Percentiles rank a stretch among this genome's conserved stretches.
Conservation (phyloP, 805 yeast species). For the Candida peoriensis region DNA sequence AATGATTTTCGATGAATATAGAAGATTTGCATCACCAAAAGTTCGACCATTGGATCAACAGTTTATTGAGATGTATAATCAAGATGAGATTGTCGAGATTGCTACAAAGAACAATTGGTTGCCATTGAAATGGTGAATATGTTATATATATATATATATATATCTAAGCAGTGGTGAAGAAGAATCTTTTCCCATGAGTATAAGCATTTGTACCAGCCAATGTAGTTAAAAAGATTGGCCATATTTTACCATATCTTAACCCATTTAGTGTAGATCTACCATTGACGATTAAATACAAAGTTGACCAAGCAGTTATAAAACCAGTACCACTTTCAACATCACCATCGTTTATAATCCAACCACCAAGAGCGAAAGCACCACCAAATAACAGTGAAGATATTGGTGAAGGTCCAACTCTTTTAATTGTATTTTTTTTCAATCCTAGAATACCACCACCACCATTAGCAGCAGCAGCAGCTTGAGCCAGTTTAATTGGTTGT, state of each 20-base stretch:
- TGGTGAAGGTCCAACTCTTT: slow-evolving; percentile 28
- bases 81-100: slow-evolving; percentile 48
- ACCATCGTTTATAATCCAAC: slow-evolving; percentile 71
- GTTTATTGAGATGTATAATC: slow-evolving; percentile 85
- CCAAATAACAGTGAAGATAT: slow-evolving; percentile 51
- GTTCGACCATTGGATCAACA: slow-evolving; percentile 95
- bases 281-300: slow-evolving; percentile 67
- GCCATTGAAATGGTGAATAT: slow-evolving; percentile 59
- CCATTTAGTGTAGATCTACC: slow-evolving; percentile 53
- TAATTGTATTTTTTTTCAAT: background rate
- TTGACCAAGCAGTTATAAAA: slow-evolving; percentile 74
- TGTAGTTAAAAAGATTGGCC: slow-evolving; percentile 55
- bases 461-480: slow-evolving; percentile 5
- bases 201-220: slow-evolving; percentile 59
- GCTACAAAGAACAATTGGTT: slow-evolving; percentile 53
- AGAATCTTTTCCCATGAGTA: slow-evolving; percentile 66
- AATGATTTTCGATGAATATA: slow-evolving; percentile 92
- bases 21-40: slow-evolving; percentile 92
- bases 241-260: slow-evolving; percentile 49
- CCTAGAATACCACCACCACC: background rate
- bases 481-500: slow-evolving; percentile 19
- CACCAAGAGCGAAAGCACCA: slow-evolving; percentile 57
- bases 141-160: background rate
- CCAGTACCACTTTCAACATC: slow-evolving; percentile 80
- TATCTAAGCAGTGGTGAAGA: slow-evolving; percentile 25